phyloP scores from a whole-genome alignment of 2,329 filamentous ascomycete genomes.

The Aspergillus fijiensis region DNA sequence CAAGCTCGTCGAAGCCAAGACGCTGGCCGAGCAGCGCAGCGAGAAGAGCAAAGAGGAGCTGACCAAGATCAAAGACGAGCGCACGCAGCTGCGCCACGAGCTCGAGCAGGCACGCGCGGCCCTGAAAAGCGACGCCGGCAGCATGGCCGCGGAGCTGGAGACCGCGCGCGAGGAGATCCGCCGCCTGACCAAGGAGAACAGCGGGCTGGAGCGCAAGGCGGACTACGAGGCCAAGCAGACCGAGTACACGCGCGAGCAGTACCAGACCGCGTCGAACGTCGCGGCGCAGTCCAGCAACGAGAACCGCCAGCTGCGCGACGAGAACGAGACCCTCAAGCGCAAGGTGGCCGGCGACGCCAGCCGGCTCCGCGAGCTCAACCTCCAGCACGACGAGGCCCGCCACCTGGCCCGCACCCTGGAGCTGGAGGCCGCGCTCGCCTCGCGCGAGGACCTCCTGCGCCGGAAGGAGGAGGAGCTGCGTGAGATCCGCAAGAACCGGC shows the following conservation, averaged over 20 bases:
- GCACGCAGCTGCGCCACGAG: slow-evolving; percentile 37
- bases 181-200: slow-evolving; percentile 36
- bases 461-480: slow-evolving; percentile 48
- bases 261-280: slow-evolving; percentile 47
- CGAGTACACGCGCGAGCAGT: slow-evolving; percentile 49
- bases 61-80: slow-evolving; percentile 42
- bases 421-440: slow-evolving; percentile 36
- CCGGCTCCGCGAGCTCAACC: slow-evolving; percentile 41
- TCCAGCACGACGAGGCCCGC: slow-evolving; percentile 31
- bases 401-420: slow-evolving; percentile 41
- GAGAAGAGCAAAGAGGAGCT: slow-evolving; percentile 42
- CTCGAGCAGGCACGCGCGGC: slow-evolving; percentile 41
- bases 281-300: slow-evolving; percentile 45
- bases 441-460: slow-evolving; percentile 41
- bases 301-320: slow-evolving; percentile 36
- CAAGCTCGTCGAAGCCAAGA: slow-evolving; percentile 28
- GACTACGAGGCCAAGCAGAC: slow-evolving; percentile 45
- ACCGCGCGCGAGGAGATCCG: slow-evolving; percentile 41
- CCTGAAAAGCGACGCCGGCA: slow-evolving; percentile 42
- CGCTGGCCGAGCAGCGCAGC: slow-evolving; percentile 30
- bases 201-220: slow-evolving; percentile 37
- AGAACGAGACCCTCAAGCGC: slow-evolving; percentile 38
- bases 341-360: slow-evolving; percentile 38
- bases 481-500: slow-evolving; percentile 45
- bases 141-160: slow-evolving; percentile 42